Conservation (phyloP, 208 protist genomes). For the Leishmania gerbilli region DNA sequence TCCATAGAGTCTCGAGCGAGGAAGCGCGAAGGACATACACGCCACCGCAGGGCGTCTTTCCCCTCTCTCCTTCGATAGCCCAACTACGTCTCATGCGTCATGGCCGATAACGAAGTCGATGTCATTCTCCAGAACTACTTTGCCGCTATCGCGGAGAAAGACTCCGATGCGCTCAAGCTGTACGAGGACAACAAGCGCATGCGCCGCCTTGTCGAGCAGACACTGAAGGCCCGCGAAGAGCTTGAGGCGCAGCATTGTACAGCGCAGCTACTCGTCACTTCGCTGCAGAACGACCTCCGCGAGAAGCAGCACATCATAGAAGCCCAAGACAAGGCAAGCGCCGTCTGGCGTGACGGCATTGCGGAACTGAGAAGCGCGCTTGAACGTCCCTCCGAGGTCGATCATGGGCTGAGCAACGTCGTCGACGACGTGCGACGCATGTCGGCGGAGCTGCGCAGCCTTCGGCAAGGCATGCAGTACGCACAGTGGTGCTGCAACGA, state of each 20-base stretch:
- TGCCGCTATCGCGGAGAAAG: constrained; percentile 66
- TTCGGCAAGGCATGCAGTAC: constrained; percentile 25
- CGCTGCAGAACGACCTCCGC: constrained; percentile 51
- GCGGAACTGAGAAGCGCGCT: constrained; percentile 38
- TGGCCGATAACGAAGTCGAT: constrained; percentile 60
- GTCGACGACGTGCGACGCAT: constrained; percentile 41
- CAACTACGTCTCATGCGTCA: background rate
- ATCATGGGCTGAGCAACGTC: constrained; percentile 41
- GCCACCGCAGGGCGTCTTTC: background rate
- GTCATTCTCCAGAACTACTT: constrained; percentile 71
- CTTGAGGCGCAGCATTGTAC: constrained; percentile 43
- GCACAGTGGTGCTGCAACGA: constrained; percentile 21
- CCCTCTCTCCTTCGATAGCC: background rate
- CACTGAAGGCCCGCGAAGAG: constrained; percentile 42
- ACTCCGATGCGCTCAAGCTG: constrained; percentile 74
- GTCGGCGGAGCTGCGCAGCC: constrained; percentile 29
- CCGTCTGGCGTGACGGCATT: constrained; percentile 38
- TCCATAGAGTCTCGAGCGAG: background rate
- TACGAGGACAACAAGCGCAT: constrained; percentile 78
- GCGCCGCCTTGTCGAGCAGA: constrained; percentile 55
- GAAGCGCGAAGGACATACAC: background rate
- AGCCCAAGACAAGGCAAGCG: constrained; percentile 44
- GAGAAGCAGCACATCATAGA: constrained; percentile 60
- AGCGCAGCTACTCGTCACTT: constrained; percentile 38
- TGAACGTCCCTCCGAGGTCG: constrained; percentile 49